These are phyloP conservation scores for Penicillium maclennaniae DNA, from an alignment of 495 filamentous ascomycete species.

Conservation along the genomic window DNA sequence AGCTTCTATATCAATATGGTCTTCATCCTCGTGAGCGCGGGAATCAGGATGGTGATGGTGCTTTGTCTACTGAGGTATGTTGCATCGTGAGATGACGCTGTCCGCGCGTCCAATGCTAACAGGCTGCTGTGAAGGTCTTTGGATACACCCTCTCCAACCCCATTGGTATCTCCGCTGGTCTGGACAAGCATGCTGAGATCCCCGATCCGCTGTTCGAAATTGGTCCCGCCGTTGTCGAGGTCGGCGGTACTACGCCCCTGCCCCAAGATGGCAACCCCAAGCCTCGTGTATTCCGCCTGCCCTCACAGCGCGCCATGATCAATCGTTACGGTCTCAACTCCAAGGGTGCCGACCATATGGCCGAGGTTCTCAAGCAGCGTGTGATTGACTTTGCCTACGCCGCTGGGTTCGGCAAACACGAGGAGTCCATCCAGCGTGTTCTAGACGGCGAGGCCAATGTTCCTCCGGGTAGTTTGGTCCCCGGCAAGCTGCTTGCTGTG, in stretches of 20 bases:
- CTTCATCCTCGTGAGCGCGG: conserved; percentile 73
- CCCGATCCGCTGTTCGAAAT: conserved; percentile 76
- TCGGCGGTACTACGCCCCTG: conserved; percentile 81
- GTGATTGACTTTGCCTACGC: conserved; percentile 70
- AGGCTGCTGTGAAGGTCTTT: conserved; percentile 55
- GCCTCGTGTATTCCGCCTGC: conserved; percentile 83
- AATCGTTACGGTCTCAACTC: conserved; percentile 93
- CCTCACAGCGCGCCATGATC: conserved; percentile 77
- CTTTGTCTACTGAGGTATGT: conserved; percentile 49
- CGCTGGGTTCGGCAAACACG: conserved; percentile 59
- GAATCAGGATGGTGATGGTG: conserved; percentile 46
- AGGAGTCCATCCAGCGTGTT: conserved; percentile 63
- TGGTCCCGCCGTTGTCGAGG: conserved; percentile 79
- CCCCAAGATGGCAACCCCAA: conserved; percentile 84
- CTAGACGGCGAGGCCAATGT: conserved; percentile 64
- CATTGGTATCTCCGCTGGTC: conserved; percentile 84
- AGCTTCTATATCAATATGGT: conserved; percentile 50
- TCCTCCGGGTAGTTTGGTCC: conserved; percentile 67
- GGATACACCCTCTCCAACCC: conserved; percentile 76
- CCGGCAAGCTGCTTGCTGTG: conserved; percentile 78
- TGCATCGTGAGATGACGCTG: neutral
- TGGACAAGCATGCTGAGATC: conserved; percentile 91
- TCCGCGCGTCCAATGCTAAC: conserved; percentile 5
- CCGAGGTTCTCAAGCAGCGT: conserved; percentile 70
- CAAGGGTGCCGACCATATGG: conserved; percentile 81